Percentiles rank a stretch among this genome's conserved stretches.
These are phyloP conservation scores for Hura crepitans DNA, from an alignment of 441 rosid genomes.

Conservation along the genomic window DNA sequence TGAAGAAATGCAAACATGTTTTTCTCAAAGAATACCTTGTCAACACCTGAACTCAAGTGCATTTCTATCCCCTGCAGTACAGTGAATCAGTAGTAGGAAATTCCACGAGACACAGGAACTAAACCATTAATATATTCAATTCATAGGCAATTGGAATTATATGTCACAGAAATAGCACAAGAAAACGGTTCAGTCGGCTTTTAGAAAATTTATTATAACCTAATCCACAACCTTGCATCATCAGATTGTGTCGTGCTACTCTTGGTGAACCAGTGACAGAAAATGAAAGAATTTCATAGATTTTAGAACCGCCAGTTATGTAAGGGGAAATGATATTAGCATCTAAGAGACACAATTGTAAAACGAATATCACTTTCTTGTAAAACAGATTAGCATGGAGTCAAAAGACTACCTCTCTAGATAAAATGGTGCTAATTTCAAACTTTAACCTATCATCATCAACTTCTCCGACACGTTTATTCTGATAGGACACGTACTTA, in stretches of 20 bases:
- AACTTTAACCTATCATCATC: constrained; percentile 83
- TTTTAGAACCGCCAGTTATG: background rate
- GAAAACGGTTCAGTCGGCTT: constrained; percentile 3
- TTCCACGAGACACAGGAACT: background rate
- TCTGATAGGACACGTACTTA: constrained; percentile 57
- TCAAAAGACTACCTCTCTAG: constrained; percentile 65
- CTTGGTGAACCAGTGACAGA: background rate
- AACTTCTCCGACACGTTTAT: constrained; percentile 60
- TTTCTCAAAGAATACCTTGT: constrained; percentile 60
- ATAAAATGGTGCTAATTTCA: constrained; percentile 77
- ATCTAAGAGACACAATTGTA: background rate
- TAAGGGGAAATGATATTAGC: background rate
- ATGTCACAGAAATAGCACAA: background rate
- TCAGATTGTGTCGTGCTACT: background rate
- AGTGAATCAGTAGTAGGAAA: constrained; percentile 5
- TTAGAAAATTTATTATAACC: background rate
- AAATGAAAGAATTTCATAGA: background rate
- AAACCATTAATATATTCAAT: background rate
- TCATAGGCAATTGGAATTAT: background rate
- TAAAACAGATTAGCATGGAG: background rate
- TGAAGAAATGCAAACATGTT: constrained; percentile 12
- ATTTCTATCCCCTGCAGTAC: constrained; percentile 83
- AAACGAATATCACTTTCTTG: background rate
- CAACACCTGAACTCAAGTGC: constrained; percentile 66
- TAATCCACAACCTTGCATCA: background rate